These are phyloP conservation scores for Coprinopsis strossmayeri DNA, from an alignment of 768 basidiomycete genomes.

Conservation along the genomic window DNA sequence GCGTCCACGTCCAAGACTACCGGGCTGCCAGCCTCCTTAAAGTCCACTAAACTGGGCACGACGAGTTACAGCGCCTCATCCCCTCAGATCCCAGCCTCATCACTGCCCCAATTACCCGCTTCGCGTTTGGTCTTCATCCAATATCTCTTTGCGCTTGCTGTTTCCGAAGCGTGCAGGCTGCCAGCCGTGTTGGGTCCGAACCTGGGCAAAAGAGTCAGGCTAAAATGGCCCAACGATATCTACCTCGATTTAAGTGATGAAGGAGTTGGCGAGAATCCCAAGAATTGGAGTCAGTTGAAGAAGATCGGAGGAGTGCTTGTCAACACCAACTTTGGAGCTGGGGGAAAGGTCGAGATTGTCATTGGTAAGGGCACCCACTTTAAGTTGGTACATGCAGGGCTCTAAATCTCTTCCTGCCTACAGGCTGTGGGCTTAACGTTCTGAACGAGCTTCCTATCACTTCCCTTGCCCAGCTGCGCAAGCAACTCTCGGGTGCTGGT, in stretches of 20 bases:
- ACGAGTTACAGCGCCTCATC: background rate
- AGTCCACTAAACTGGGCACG: background rate
- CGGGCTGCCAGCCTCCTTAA: background rate
- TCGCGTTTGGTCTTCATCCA: constrained; percentile 85
- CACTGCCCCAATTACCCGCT: constrained; percentile 26
- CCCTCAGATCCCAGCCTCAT: background rate
- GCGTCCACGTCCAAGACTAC: background rate
- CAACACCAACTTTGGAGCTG: constrained; percentile 69
- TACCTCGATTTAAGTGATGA: constrained; percentile 47
- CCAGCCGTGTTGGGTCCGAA: constrained; percentile 43
- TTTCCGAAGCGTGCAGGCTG: constrained; percentile 78
- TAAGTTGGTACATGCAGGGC: no score
- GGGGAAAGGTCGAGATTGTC: constrained; percentile 66
- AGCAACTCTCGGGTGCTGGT: constrained; percentile 25
- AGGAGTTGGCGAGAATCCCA: constrained; percentile 32
- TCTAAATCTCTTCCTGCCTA: background rate
- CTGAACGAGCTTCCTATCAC: constrained; percentile 76
- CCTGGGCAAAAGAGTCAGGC: constrained; percentile 48
- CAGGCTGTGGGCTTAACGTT: constrained; percentile 89
- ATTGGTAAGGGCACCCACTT: constrained; percentile 50
- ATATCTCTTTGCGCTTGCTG: constrained; percentile 85
- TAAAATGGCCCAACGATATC: constrained; percentile 98
- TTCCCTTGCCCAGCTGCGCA: constrained; percentile 66
- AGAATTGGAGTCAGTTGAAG: constrained; percentile 33
- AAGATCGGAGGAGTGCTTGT: constrained; percentile 94